Conservation (phyloP, 257 asterid species). For the Jacaranda mimosifolia region DNA sequence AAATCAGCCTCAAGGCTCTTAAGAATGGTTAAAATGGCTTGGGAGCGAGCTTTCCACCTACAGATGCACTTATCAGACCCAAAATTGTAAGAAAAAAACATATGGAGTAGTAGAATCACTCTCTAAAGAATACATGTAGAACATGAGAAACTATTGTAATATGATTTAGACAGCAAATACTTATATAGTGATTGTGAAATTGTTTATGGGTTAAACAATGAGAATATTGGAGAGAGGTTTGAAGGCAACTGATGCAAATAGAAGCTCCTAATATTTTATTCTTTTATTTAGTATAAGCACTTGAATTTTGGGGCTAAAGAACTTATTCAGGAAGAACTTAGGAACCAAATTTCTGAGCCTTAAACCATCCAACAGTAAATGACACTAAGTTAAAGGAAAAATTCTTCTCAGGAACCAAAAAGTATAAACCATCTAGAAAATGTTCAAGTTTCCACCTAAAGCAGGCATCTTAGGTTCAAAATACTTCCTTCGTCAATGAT, state of each 20-base stretch:
- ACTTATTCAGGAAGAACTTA: no score
- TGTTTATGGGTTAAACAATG: not conserved
- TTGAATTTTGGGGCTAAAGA: not conserved
- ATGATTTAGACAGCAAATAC: constrained; percentile 8
- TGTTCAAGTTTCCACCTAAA: no score
- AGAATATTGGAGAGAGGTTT: not conserved
- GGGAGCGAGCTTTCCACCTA: constrained; percentile 98
- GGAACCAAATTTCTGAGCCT: no score
- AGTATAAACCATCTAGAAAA: no score
- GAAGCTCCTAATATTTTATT: not conserved
- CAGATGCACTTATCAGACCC: constrained; percentile 17
- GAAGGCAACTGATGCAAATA: not conserved
- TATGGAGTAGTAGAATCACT: not conserved
- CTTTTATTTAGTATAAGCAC: not conserved
- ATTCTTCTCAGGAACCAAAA: no score
- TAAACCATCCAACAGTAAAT: no score
- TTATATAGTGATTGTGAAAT: not conserved
- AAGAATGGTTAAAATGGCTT: constrained; percentile 70
- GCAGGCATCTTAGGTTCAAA: no score
- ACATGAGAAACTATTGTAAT: constrained; percentile 4
- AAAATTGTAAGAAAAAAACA: not conserved
- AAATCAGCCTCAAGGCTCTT: constrained; percentile 79
- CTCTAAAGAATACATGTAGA: not conserved
- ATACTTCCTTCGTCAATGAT: no score
- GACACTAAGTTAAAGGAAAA: no score